A percentile compares a stretch with the other conserved stretches of the same genome.
These are phyloP conservation scores for Exophiala viscosa DNA, from an alignment of 2,329 filamentous ascomycete species.

Conservation along the genomic window DNA sequence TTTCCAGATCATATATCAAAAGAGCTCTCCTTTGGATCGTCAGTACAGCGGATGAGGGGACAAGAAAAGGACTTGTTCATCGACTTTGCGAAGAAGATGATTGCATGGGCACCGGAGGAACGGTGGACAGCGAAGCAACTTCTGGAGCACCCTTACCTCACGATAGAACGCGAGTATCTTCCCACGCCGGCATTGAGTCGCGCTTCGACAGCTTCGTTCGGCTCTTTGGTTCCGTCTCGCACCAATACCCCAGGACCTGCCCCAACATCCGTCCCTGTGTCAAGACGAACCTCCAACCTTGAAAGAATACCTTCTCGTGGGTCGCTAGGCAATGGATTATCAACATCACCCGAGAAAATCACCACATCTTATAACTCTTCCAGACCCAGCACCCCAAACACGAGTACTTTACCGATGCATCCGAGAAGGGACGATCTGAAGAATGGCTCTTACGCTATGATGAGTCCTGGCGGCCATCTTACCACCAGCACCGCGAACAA, in stretches of 20 bases:
- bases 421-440: conserved; percentile 4
- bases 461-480: background rate
- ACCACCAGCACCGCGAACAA: conserved; percentile 7
- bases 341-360: background rate
- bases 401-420: background rate
- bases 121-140: conserved; percentile 37
- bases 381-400: background rate
- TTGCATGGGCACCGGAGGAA: conserved; percentile 36
- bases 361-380: background rate
- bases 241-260: conserved; percentile 14
- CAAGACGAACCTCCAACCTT: conserved; percentile 3
- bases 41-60: conserved; percentile 28
- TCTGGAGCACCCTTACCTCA: conserved; percentile 36
- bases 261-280: conserved; percentile 2
- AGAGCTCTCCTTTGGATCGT: conserved; percentile 20
- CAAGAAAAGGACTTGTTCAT: conserved; percentile 34
- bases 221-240: conserved; percentile 16
- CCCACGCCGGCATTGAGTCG: conserved; percentile 17
- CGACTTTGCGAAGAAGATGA: conserved; percentile 35
- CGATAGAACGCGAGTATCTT: conserved; percentile 20
- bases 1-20: conserved; percentile 22
- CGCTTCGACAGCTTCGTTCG: conserved; percentile 19
- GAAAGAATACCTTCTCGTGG: background rate
- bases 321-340: background rate
- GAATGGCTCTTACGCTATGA: conserved; percentile 2